Evolutionary conservation across 306 rosid genomes (phyloP).

Genomic region (Styphnolobium japonicum): DNA sequence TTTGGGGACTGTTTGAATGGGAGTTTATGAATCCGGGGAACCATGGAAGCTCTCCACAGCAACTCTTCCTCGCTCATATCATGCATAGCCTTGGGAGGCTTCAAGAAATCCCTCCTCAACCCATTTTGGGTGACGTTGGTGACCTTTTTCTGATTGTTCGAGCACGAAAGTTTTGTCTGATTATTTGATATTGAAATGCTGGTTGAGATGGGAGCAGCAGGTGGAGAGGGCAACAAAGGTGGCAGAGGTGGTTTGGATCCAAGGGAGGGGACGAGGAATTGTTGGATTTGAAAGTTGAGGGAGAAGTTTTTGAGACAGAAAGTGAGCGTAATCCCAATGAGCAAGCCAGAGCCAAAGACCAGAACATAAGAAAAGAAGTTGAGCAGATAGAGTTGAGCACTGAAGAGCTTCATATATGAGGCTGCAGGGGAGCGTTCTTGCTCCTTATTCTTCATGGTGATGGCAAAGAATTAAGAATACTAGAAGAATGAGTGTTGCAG

Average conservation of each 20-base stretch:
- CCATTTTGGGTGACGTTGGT: conserved; percentile 13
- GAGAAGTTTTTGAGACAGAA: conserved; percentile 36
- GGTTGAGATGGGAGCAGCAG: background rate
- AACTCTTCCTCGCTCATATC: conserved; percentile 74
- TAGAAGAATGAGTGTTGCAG: background rate
- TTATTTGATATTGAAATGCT: background rate
- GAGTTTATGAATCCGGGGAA: conserved; percentile 26
- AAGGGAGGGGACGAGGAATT: background rate
- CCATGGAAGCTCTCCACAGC: conserved; percentile 76
- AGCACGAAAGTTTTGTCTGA: background rate
- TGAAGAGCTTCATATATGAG: conserved; percentile 35
- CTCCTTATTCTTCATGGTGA: conserved; percentile 32
- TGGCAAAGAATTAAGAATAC: background rate
- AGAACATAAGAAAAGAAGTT: conserved; percentile 38
- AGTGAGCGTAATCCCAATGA: conserved; percentile 57
- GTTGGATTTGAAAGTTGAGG: conserved; percentile 34
- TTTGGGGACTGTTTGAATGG: conserved; percentile 53
- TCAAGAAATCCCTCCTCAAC: conserved; percentile 34
- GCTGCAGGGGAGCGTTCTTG: background rate
- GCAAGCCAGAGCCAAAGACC: conserved; percentile 56
- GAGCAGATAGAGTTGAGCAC: conserved; percentile 37
- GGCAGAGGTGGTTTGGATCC: background rate
- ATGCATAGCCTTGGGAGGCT: conserved; percentile 45
- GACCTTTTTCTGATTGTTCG: background rate
- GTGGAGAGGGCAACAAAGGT: background rate